These are phyloP conservation scores for Apiospora phragmitis DNA, from an alignment of 2,329 filamentous ascomycete genomes.

Conservation along the genomic window DNA sequence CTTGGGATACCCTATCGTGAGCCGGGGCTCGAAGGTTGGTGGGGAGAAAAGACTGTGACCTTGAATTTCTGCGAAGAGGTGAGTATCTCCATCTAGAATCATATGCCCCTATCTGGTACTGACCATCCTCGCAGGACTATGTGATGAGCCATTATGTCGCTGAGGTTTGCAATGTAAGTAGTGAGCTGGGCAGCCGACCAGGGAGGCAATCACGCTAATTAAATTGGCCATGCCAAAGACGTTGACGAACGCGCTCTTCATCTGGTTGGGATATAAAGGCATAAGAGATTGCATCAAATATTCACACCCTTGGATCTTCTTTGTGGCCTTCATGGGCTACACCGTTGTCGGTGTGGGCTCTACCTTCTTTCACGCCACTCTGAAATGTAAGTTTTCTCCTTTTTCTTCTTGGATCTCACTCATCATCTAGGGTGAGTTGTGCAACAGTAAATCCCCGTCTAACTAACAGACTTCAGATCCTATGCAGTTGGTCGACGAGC, in stretches of 20 bases:
- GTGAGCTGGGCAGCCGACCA: not conserved
- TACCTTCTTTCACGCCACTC: constrained; percentile 56
- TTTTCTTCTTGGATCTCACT: not conserved
- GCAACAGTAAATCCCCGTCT: not conserved
- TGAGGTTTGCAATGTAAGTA: constrained; percentile 67
- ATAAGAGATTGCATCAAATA: constrained; percentile 71
- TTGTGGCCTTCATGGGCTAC: constrained; percentile 60
- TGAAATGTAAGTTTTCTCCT: constrained; percentile 48
- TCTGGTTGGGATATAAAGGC: constrained; percentile 75
- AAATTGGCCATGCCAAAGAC: constrained; percentile 49
- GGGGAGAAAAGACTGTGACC: constrained; percentile 70
- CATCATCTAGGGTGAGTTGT: not conserved
- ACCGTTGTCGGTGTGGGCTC: constrained; percentile 55
- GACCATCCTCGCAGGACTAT: constrained; percentile 45
- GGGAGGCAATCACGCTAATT: not conserved
- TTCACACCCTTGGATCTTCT: constrained; percentile 74
- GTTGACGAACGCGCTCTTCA: constrained; percentile 79
- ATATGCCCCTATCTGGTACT: not conserved
- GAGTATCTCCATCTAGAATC: constrained; percentile 6
- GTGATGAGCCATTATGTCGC: constrained; percentile 74
- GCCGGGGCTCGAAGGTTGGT: constrained; percentile 51
- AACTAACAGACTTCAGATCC: constrained; percentile 41
- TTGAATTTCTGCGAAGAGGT: constrained; percentile 83
- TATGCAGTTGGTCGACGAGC: constrained; percentile 61
- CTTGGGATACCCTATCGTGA: constrained; percentile 32